Conservation (phyloP, 352 stramenopile species). For the Albugo laibachii region DNA sequence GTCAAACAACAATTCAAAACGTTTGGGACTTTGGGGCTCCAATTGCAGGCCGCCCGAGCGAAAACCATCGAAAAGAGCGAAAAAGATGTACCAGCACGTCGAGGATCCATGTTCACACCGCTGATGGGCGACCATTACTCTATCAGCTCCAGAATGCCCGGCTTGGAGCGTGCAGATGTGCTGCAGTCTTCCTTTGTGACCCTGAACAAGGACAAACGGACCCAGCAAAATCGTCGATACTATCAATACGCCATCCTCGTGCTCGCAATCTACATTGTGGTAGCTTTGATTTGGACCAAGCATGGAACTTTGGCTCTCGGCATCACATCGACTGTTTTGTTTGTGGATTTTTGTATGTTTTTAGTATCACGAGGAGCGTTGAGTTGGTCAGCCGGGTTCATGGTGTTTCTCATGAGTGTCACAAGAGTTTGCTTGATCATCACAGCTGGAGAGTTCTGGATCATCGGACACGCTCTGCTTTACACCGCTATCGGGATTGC, state of each 20-base stretch:
- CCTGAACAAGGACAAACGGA: slow-evolving; percentile 18
- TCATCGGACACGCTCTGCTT: slow-evolving; percentile 52
- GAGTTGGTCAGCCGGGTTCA: slow-evolving; percentile 62
- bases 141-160: slow-evolving; percentile 48
- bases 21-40: slow-evolving; percentile 48
- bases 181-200: slow-evolving; percentile 66
- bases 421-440: slow-evolving; percentile 46
- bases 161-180: slow-evolving; percentile 51
- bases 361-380: slow-evolving; percentile 46
- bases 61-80: background rate
- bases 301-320: slow-evolving; percentile 40
- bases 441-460: slow-evolving; percentile 54
- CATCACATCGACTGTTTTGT: slow-evolving; percentile 37
- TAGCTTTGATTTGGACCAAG: slow-evolving; percentile 26
- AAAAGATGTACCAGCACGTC: slow-evolving; percentile 5
- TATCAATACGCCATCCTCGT: slow-evolving; percentile 25
- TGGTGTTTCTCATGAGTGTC: slow-evolving; percentile 54
- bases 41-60: slow-evolving; percentile 21
- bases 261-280: slow-evolving; percentile 35
- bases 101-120: slow-evolving; percentile 49
- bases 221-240: slow-evolving; percentile 23
- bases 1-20: slow-evolving; percentile 75
- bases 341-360: slow-evolving; percentile 54
- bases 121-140: slow-evolving; percentile 66
- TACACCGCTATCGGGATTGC: slow-evolving; percentile 67